A percentile compares a stretch with the other conserved stretches of the same genome.
phyloP scores from a whole-genome alignment of 169 alveolate genomes.

The Eimeria mitis region DNA sequence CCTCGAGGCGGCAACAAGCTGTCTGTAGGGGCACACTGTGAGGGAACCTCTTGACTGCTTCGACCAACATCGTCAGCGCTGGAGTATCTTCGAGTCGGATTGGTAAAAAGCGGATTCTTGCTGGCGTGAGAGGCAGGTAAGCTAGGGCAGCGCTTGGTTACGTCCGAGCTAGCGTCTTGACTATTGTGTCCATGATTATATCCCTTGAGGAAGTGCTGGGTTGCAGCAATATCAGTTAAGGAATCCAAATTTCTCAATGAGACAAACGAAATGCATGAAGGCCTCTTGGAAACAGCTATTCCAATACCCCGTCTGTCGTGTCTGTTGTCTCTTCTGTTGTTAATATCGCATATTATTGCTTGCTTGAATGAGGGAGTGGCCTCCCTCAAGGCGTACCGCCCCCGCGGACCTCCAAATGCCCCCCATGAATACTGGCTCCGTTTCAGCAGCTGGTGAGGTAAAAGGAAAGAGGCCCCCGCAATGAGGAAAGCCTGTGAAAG shows the following conservation, averaged over 20 bases:
- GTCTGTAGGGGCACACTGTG: background rate
- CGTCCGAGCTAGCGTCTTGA: background rate
- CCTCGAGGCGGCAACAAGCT: conserved; percentile 74
- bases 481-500: conserved; percentile 28
- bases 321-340: background rate
- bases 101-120: background rate
- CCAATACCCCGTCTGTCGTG: background rate
- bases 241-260: background rate
- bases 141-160: no score
- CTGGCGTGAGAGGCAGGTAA: background rate
- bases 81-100: background rate
- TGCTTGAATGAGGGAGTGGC: background rate
- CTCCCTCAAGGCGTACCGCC: background rate
- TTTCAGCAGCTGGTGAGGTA: background rate
- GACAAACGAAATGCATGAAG: background rate
- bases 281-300: background rate
- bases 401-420: background rate
- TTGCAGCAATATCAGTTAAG: background rate
- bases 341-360: background rate
- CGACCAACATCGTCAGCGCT: background rate
- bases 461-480: conserved; percentile 1
- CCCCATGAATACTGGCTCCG: background rate
- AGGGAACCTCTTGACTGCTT: background rate
- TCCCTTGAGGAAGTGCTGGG: background rate
- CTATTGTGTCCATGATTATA: background rate